Conservation (phyloP, 352 stramenopile species). For the Peronospora tabacina region DNA sequence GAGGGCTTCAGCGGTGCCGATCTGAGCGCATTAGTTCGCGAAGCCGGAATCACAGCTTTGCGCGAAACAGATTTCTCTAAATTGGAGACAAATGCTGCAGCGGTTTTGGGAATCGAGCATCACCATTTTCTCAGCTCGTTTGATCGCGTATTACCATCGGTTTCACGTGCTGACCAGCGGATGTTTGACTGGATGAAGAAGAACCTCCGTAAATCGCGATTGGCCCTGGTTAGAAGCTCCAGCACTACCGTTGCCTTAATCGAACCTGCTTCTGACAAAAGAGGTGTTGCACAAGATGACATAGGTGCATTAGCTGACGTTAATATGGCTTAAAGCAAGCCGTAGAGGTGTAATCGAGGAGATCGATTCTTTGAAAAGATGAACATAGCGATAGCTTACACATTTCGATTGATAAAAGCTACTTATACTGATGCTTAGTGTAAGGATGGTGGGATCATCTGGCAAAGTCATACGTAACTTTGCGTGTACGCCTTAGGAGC, state of each 20-base stretch:
- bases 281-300: slow-evolving; percentile 1
- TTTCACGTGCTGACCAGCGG: slow-evolving; percentile 74
- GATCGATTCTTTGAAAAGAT: too few species aligned
- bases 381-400: too few species aligned
- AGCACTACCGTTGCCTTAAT: slow-evolving; percentile 1
- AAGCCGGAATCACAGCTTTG: slow-evolving; percentile 94
- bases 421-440: too few species aligned
- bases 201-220: slow-evolving; percentile 68
- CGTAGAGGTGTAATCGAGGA: neutral
- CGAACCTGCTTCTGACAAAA: slow-evolving; percentile 1
- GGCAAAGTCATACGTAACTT: too few species aligned
- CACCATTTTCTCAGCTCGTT: slow-evolving; percentile 70
- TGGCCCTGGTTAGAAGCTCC: slow-evolving; percentile 16
- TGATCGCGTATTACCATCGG: slow-evolving; percentile 74
- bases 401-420: too few species aligned
- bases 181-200: slow-evolving; percentile 88
- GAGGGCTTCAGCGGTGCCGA: slow-evolving; percentile 97
- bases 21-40: slow-evolving; percentile 92
- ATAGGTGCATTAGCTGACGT: slow-evolving; percentile 7
- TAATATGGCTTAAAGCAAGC: slow-evolving; percentile 1
- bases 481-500: too few species aligned
- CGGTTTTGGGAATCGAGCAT: slow-evolving; percentile 49
- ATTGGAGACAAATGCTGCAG: slow-evolving; percentile 23
- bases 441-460: too few species aligned
- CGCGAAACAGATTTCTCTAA: slow-evolving; percentile 48